Evolutionary conservation across 768 basidiomycete genomes (phyloP).

Genomic region (Lactarius pseudohatsudake): DNA sequence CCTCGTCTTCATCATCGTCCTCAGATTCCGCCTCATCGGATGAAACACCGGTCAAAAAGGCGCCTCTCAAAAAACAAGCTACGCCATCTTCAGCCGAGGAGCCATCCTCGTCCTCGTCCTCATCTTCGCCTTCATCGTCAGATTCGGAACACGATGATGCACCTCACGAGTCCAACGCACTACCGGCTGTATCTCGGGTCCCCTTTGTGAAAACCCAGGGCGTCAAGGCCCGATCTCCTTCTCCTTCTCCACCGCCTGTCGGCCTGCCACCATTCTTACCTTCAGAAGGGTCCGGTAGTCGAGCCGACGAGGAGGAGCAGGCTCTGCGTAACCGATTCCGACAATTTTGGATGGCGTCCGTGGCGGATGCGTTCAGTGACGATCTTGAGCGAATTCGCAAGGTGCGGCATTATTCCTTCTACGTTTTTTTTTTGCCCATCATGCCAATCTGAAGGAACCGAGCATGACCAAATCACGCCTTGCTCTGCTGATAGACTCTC

Average conservation of each 20-base stretch:
- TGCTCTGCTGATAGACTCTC: constrained; percentile 74
- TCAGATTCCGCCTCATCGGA: constrained; percentile 29
- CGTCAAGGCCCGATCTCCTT: constrained; percentile 32
- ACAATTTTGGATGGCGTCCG: constrained; percentile 84
- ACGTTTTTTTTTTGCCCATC: neutral
- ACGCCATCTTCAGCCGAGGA: constrained; percentile 8
- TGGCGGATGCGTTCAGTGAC: constrained; percentile 79
- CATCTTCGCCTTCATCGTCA: constrained; percentile 27
- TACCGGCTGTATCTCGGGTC: constrained; percentile 1
- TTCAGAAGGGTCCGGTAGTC: constrained; percentile 33
- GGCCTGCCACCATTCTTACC: constrained; percentile 61
- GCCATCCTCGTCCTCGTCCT: constrained; percentile 17
- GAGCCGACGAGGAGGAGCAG: constrained; percentile 47
- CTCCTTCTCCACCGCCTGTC: constrained; percentile 36
- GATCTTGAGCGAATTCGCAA: constrained; percentile 84
- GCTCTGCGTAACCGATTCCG: constrained; percentile 65
- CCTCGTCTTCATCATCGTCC: constrained; percentile 34
- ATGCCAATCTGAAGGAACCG: constrained; percentile 49
- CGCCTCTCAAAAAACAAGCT: constrained; percentile 16
- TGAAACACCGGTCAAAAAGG: constrained; percentile 13
- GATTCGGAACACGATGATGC: constrained; percentile 25
- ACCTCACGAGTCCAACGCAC: constrained; percentile 3
- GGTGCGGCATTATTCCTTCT: constrained; percentile 41
- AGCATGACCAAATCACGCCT: constrained; percentile 68
- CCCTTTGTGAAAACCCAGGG: constrained; percentile 8